Conservation (phyloP, 176 grass and related monocot genomes). For the Cocos nucifera region DNA sequence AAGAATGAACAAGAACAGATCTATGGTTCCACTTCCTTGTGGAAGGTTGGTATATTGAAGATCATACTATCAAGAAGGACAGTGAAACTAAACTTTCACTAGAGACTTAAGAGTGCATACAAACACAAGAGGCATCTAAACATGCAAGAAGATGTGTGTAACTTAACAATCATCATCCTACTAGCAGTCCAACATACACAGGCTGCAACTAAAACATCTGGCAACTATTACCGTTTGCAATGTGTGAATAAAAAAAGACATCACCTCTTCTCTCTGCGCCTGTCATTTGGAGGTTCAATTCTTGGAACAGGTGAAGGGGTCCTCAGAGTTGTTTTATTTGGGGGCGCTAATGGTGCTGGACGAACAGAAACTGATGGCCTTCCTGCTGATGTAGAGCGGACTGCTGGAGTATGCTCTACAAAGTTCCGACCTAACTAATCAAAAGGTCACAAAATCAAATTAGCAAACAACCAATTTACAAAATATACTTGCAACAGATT, state of each 20-base stretch:
- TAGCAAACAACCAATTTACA: constrained; percentile 7
- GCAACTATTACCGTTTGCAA: not conserved
- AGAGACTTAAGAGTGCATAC: too few species aligned
- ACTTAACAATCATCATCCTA: not conserved
- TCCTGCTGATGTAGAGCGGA: constrained; percentile 70
- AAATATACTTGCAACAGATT: too few species aligned
- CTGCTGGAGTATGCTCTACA: constrained; percentile 60
- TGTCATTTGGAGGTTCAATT: constrained; percentile 53
- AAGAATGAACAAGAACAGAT: not conserved
- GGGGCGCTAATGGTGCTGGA: constrained; percentile 60
- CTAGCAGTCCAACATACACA: too few species aligned
- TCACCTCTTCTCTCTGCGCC: constrained; percentile 49
- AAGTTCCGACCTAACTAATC: constrained; percentile 99
- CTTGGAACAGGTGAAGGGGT: constrained; percentile 55
- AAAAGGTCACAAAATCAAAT: constrained; percentile 47
- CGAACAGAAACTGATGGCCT: constrained; percentile 54
- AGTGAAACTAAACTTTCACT: too few species aligned
- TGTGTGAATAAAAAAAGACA: not conserved
- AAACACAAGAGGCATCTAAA: not conserved
- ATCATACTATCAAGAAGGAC: too few species aligned
- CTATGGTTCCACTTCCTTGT: too few species aligned
- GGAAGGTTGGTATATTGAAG: too few species aligned
- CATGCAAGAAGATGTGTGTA: not conserved
- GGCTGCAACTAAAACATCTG: too few species aligned
- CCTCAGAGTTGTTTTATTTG: constrained; percentile 53